Base-by-base conservation (phyloP, 352 stramenopile genomes). In the Globisporangium cylindrosporum region DNA sequence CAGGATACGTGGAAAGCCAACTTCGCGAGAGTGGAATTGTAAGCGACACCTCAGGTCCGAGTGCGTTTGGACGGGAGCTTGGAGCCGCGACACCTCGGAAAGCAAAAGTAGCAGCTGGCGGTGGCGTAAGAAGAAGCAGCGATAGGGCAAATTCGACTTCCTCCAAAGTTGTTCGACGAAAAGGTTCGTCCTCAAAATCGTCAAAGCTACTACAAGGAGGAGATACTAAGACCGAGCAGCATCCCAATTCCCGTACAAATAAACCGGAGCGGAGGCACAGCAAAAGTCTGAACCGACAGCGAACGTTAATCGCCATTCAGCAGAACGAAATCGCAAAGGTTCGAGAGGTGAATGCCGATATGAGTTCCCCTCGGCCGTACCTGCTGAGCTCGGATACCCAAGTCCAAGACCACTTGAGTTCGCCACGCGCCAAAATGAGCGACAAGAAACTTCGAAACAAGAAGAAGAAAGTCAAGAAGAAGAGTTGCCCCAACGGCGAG, bases 361-460 rank as follows among this genome's bases (percentile, higher is more conserved):
- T 51, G 12, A 20, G 2, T 2, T 64, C 64, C 20, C 56, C 46
- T 25, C 64, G 56, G 7, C 20, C 48, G 32, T 60, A 48, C 22
- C 4, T 64, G 46, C 29, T 69, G 14, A 60, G 22, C 49, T 38
- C 48, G 14, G 32, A 38, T 9, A 20, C 43, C 2, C 27, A 54
- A 32, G 51, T 27, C 4, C 48, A 66, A 20, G 38, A 64, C 48
- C 24, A 57, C 10, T 18, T 32, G 43, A 27, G 24, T 46, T 57
- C 68, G n/a, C 57, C 63, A 38, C 70, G 72, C 1, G 57, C 70
- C 2, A 80, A 84, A 59, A 62, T 84, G 20, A 73, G 66, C 5
- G 73, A 75, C 27, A 79, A 74, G 69, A 84, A 79, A 51, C 62
- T 81, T 8, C 65, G 64, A 24, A 69, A 64, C 60, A 82, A 78